phyloP scores from a whole-genome alignment of 129 eudicot species.

The Flaveria brownii region DNA sequence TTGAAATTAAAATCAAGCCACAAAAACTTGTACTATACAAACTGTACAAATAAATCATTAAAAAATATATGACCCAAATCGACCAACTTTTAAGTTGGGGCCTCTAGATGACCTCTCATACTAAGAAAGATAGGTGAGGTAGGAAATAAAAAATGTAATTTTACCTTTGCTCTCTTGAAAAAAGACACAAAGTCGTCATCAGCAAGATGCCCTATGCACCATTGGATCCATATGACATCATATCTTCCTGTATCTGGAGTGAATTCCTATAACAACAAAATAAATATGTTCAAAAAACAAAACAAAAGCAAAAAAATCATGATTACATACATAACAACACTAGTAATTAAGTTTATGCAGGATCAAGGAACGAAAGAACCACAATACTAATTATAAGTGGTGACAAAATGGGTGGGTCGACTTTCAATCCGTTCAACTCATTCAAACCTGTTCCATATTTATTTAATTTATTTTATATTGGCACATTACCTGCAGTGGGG shows the following conservation, averaged over 20 bases:
- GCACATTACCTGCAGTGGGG: slow-evolving; percentile 75
- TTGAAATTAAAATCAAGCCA: neutral
- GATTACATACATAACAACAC: neutral
- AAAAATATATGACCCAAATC: neutral
- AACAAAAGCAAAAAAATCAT: neutral
- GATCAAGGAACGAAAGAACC: neutral
- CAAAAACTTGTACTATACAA: neutral
- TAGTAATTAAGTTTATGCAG: neutral
- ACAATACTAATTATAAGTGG: neutral
- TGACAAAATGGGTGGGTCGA: neutral
- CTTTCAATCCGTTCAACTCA: neutral
- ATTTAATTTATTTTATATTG: neutral
- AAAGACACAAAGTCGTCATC: slow-evolving; percentile 90
- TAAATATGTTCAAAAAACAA: neutral
- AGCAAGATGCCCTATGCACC: slow-evolving; percentile 99
- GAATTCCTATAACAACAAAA: slow-evolving; percentile 62
- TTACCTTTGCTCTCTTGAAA: slow-evolving; percentile 89
- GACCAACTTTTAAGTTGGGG: neutral
- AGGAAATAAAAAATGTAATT: slow-evolving; percentile 6
- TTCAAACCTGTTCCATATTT: neutral
- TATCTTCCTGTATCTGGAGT: slow-evolving; percentile 85
- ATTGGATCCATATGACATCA: slow-evolving; percentile 92
- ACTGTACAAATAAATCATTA: neutral
- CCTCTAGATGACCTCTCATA: slow-evolving; percentile 11
- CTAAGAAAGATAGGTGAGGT: slow-evolving; percentile 10